phyloP scores from a whole-genome alignment of 345 rosid species.

The Passiflora organensis region DNA sequence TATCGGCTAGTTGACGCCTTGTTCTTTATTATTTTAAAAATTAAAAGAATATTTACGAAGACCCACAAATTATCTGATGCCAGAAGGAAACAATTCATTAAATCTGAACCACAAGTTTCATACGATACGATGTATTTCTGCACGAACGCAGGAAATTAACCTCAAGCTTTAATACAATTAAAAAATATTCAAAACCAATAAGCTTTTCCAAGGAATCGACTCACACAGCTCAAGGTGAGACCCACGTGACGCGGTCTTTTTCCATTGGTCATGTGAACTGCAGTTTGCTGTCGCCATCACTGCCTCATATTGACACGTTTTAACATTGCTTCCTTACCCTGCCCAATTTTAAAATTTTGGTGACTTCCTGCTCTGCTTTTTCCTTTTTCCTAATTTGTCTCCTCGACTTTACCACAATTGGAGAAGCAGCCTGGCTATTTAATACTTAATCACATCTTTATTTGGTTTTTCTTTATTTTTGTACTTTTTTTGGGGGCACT shows the following conservation, averaged over 20 bases:
- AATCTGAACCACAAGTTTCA: no score
- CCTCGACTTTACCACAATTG: slow-evolving; percentile 10
- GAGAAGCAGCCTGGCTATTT: background rate
- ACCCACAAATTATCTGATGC: no score
- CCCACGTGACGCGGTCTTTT: slow-evolving; percentile 11
- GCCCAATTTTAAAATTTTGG: background rate
- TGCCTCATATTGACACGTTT: background rate
- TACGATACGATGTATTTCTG: no score
- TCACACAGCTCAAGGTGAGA: background rate
- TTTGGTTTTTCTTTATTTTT: background rate
- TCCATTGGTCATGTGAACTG: background rate
- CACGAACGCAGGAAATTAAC: no score
- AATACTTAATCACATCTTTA: background rate
- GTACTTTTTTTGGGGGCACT: background rate
- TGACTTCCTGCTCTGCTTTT: no score
- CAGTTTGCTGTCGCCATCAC: slow-evolving; percentile 2
- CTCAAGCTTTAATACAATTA: no score
- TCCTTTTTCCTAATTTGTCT: background rate
- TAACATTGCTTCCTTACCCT: no score
- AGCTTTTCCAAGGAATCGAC: background rate
- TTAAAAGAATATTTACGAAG: no score
- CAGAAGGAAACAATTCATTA: no score
- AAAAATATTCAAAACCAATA: no score
- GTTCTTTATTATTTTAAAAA: no score
- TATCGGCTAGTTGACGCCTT: no score